Evolutionary conservation across 495 filamentous ascomycete genomes (phyloP).

Genomic region (Emericellopsis terricola): DNA sequence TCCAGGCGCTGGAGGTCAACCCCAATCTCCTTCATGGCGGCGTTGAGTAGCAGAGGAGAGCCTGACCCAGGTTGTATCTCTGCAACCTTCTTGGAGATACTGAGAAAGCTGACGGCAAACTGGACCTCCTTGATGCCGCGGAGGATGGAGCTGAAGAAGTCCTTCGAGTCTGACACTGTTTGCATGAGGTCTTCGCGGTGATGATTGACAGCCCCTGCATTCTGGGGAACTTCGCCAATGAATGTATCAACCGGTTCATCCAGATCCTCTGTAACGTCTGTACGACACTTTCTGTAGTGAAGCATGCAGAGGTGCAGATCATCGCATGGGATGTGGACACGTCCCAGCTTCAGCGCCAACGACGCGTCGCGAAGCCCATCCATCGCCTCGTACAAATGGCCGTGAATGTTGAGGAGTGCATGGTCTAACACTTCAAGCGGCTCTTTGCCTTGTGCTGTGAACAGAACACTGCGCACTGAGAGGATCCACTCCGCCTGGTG

Average conservation of each 20-base stretch:
- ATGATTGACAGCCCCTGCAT: constrained; percentile 55
- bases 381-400: constrained; percentile 70
- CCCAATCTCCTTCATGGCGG: constrained; percentile 89
- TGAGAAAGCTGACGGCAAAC: constrained; percentile 84
- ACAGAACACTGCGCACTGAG: constrained; percentile 66
- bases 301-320: constrained; percentile 49
- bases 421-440: constrained; percentile 82
- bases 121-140: constrained; percentile 92
- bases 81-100: constrained; percentile 60
- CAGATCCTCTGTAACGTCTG: constrained; percentile 9
- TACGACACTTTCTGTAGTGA: constrained; percentile 21
- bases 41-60: constrained; percentile 56
- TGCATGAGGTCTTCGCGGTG: constrained; percentile 59
- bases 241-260: constrained; percentile 35
- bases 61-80: constrained; percentile 45
- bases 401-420: constrained; percentile 75
- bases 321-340: constrained; percentile 80
- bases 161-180: constrained; percentile 81
- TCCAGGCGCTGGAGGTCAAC: constrained; percentile 88
- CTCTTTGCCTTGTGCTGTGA: constrained; percentile 69
- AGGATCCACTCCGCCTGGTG: constrained; percentile 90
- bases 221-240: constrained; percentile 61
- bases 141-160: constrained; percentile 77
- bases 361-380: constrained; percentile 83
- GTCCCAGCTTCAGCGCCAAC: constrained; percentile 75